Conservation (phyloP, 1,284 basidiomycete species). For the Tilletiaria anomala region DNA sequence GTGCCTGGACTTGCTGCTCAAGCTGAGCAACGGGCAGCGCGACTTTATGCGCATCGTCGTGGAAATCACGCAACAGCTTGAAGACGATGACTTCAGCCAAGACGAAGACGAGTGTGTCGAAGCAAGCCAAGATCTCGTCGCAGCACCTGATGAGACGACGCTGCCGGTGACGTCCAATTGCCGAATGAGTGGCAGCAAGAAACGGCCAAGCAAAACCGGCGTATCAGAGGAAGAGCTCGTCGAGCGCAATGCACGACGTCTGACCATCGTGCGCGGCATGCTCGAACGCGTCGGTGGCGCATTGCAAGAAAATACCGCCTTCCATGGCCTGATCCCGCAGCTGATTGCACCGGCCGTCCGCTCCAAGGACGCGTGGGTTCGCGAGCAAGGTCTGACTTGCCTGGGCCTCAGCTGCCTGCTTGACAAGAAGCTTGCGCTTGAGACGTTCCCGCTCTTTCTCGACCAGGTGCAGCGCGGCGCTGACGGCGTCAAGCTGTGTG, state of each 20-base stretch:
- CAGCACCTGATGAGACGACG: not conserved
- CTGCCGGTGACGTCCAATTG: not conserved
- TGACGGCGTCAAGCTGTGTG: conserved; percentile 61
- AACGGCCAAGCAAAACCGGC: not conserved
- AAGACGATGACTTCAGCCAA: conserved; percentile 24
- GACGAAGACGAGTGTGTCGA: conserved; percentile 41
- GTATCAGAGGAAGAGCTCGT: conserved; percentile 1
- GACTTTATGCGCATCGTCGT: conserved; percentile 88
- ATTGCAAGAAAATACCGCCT: conserved; percentile 89
- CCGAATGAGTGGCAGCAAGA: conserved; percentile 2
- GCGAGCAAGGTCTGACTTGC: conserved; percentile 72
- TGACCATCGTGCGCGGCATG: conserved; percentile 66
- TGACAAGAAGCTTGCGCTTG: conserved; percentile 72
- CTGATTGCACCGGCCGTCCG: conserved; percentile 80
- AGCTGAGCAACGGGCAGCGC: conserved; percentile 67
- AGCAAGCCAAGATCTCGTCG: conserved; percentile 4
- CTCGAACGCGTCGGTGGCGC: conserved; percentile 55
- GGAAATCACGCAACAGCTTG: conserved; percentile 59
- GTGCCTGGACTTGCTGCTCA: conserved; percentile 73
- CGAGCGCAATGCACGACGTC: conserved; percentile 16
- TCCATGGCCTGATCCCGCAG: conserved; percentile 71
- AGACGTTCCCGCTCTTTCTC: conserved; percentile 79
- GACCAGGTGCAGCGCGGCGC: conserved; percentile 60
- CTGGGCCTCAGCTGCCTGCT: conserved; percentile 84
- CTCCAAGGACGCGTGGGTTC: conserved; percentile 64